These are phyloP conservation scores for Sporothrix dimorphospora DNA, from an alignment of 2,329 filamentous ascomycete species.

Conservation along the genomic window DNA sequence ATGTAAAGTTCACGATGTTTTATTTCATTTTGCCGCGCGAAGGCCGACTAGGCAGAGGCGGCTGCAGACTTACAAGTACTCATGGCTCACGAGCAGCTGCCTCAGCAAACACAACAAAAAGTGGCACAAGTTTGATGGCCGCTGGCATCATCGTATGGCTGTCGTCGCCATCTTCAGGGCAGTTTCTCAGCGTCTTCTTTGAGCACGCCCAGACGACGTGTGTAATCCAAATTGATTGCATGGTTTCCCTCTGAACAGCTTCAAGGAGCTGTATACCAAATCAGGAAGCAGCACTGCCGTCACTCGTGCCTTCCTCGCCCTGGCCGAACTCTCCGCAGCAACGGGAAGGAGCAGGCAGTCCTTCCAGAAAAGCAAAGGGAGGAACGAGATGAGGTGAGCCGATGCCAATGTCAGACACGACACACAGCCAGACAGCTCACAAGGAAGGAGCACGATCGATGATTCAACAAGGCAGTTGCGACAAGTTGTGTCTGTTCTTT, in stretches of 20 bases:
- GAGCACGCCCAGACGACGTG: not conserved
- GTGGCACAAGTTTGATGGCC: conserved; percentile 1
- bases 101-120: not conserved
- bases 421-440: too few species aligned
- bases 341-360: not conserved
- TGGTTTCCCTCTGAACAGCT: not conserved
- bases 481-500: not conserved
- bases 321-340: not conserved
- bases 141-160: conserved; percentile 13
- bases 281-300: not conserved
- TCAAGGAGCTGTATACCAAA: not conserved
- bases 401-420: conserved; percentile 9
- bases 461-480: conserved; percentile 1
- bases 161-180: not conserved
- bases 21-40: not conserved
- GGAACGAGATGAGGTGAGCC: not conserved
- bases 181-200: not conserved
- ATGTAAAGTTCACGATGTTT: conserved; percentile 12
- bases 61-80: too few species aligned
- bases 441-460: not conserved
- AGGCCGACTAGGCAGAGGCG: not conserved
- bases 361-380: not conserved
- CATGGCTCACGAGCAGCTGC: not conserved
- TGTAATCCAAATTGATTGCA: conserved; percentile 19
- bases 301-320: not conserved